phyloP scores from a whole-genome alignment of 306 rosid genomes.

The Arachis stenosperma region DNA sequence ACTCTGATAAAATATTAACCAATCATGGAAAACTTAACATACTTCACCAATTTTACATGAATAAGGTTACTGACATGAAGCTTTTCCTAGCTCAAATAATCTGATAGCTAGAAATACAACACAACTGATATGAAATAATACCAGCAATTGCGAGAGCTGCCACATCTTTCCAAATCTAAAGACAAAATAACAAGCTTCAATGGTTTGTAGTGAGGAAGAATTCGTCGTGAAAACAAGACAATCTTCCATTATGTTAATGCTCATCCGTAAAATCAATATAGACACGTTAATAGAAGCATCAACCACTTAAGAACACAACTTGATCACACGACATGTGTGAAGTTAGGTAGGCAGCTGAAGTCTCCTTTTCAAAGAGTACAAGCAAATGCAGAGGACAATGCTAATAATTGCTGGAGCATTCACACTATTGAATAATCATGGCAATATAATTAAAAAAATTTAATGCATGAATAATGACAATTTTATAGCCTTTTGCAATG shows the following conservation, averaged over 20 bases:
- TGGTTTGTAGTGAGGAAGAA: not conserved
- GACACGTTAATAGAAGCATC: no score
- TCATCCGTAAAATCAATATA: no score
- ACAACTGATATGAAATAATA: no score
- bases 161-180: no score
- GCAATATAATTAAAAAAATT: no score
- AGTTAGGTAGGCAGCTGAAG: not conserved
- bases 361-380: not conserved
- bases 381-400: not conserved
- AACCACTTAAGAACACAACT: not conserved
- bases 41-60: not conserved
- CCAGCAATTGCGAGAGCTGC: no score
- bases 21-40: not conserved
- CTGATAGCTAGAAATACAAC: no score
- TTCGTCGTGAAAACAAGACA: not conserved
- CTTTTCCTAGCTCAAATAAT: no score
- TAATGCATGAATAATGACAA: no score
- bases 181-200: not conserved
- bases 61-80: not conserved
- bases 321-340: not conserved
- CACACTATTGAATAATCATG: not conserved
- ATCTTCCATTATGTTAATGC: not conserved
- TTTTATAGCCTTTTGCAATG: no score
- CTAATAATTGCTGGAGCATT: no score
- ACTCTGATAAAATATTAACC: conserved; percentile 2